Evolutionary conservation across 148 eudicot species (phyloP).

Genomic region (Cornus suecica): DNA sequence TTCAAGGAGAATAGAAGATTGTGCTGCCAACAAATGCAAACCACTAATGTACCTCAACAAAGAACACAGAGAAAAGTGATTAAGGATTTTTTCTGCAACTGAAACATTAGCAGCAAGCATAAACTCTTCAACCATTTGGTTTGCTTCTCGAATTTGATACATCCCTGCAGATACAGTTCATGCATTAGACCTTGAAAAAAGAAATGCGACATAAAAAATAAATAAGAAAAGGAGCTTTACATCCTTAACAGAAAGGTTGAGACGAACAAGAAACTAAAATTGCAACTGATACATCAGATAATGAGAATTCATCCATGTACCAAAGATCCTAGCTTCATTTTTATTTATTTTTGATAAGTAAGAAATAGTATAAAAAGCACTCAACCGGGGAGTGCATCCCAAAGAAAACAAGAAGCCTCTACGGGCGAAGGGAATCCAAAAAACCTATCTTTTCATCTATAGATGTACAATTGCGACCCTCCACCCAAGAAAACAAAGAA

Average conservation of each 20-base stretch:
- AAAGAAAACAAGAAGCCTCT: too few relatives aligned
- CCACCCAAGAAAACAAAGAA: too few relatives aligned
- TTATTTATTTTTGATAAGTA: too few relatives aligned
- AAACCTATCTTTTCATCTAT: too few relatives aligned
- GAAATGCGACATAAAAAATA: background rate
- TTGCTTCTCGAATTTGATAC: conserved; percentile 99
- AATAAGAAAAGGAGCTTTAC: conserved; percentile 4
- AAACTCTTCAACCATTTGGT: conserved; percentile 99
- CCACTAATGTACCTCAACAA: conserved; percentile 53
- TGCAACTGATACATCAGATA: conserved; percentile 2
- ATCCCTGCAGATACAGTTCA: conserved; percentile 55
- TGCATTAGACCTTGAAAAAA: conserved; percentile 13
- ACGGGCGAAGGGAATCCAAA: too few relatives aligned
- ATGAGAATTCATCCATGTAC: background rate
- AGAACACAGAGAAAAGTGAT: conserved; percentile 71
- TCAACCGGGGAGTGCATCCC: too few relatives aligned
- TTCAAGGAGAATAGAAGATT: conserved; percentile 5
- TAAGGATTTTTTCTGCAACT: conserved; percentile 81
- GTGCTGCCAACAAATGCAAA: background rate
- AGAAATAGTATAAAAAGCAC: too few relatives aligned
- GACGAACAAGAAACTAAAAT: background rate
- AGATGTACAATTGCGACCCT: too few relatives aligned
- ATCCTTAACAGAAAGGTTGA: background rate
- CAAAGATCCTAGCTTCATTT: too few relatives aligned
- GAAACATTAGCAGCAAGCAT: conserved; percentile 99